Evolutionary conservation across 2,329 filamentous ascomycete genomes (phyloP), one percentile per base, ranked within the genome.

Genomic region (Septoria linicola): DNA sequence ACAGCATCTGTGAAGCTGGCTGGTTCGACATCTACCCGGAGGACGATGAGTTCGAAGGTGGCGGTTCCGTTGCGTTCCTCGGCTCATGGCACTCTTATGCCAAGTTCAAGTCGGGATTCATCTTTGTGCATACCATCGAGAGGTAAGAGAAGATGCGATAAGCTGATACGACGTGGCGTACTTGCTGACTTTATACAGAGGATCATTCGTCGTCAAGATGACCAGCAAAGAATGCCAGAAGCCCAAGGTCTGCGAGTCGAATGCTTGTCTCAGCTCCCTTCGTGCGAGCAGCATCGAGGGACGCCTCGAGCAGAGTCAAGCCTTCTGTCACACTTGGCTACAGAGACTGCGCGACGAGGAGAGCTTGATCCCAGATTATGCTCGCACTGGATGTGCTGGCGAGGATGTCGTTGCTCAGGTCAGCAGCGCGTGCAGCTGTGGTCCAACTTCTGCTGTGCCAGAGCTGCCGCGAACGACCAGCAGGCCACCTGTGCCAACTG

Each of bases 71-170:
- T 8, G 58, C 58, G 8, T 63, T 54, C 47, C 31, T 55, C 11
- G 76, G 74, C 3, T 72, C 73, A 1, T 79, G 76, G 77, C 74
- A 70, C 20, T 70, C 70, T 35, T 79, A 76, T 53, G 73, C 74
- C 1, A 73, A 65, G 55, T 79, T 79, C 63, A 72, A 72, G 61
- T 74, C 70, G 0, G 77, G 76, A 2, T 73, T 73, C 59, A 72
- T 80, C 50, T 70, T 79, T 11, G 63, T 80, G 53, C 78, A 79
- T 64, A 76, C 72, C 2, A 79, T 79, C 49, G 76, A 80, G 66
- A 67, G n/a, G n/a, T n/a, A n/a, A n/a, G n/a, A n/a, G n/a, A n/a
- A n/a, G n/a, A n/a, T n/a, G n/a, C n/a, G n/a, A n/a, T n/a, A n/a
- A n/a, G n/a, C n/a, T n/a, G n/a, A n/a, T n/a, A n/a, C n/a, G n/a